Evolutionary conservation across 2,329 filamentous ascomycete genomes (phyloP).

Genomic region (Fusarium sp.): DNA sequence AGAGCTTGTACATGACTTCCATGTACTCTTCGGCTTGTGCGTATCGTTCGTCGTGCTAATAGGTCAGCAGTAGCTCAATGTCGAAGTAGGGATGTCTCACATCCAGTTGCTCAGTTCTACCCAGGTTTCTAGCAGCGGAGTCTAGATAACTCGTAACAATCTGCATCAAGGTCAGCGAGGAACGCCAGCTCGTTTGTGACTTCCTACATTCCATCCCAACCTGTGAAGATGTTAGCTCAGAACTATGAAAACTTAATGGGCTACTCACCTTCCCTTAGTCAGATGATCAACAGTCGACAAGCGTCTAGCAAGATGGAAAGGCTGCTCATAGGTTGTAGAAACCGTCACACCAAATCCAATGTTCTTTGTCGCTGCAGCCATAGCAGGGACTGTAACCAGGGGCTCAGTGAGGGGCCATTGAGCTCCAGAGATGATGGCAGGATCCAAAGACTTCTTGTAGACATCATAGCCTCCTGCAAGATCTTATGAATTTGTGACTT

Average conservation of each 20-base stretch:
- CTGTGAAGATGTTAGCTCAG: no score
- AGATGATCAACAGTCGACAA: constrained; percentile 77
- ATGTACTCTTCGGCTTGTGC: constrained; percentile 73
- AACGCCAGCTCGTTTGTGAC: rapidly evolving
- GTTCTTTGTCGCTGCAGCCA: constrained; percentile 76
- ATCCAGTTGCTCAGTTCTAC: constrained; percentile 64
- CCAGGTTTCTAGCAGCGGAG: constrained; percentile 75
- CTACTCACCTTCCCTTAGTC: constrained; percentile 66
- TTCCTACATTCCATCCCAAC: constrained; percentile 67
- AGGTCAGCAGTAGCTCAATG: not conserved
- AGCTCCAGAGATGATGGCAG: constrained; percentile 71
- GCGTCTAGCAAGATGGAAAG: constrained; percentile 75
- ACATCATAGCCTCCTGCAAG: constrained; percentile 73
- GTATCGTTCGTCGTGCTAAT: constrained; percentile 74
- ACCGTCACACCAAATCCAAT: constrained; percentile 79
- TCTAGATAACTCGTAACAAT: constrained; percentile 80
- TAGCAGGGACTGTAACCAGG: constrained; percentile 72
- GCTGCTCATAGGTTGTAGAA: constrained; percentile 77
- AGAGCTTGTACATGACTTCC: constrained; percentile 74
- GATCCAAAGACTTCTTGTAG: constrained; percentile 71
- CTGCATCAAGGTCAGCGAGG: constrained; percentile 48
- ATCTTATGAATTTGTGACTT: not conserved
- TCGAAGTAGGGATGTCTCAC: constrained; percentile 15
- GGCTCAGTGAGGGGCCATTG: constrained; percentile 81
- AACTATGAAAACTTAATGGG: no score